These are phyloP conservation scores for Cadophora sp. DNA, from an alignment of 2,329 filamentous ascomycete genomes.

Conservation along the genomic window DNA sequence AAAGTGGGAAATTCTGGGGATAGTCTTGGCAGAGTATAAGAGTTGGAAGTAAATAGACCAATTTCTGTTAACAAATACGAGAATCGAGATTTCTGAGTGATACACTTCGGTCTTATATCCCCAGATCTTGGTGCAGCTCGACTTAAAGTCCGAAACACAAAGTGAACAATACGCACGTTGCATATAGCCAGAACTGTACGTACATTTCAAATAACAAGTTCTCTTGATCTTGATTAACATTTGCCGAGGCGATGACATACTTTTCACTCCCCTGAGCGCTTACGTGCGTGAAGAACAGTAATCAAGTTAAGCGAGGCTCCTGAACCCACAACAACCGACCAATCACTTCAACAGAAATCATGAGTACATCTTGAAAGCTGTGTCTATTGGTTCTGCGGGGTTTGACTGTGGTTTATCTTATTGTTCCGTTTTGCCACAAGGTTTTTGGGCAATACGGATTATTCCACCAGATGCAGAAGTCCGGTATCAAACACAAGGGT, in stretches of 20 bases:
- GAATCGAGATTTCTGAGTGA: no score
- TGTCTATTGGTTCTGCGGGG: no score
- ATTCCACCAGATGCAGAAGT: conserved; percentile 2
- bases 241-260: background rate
- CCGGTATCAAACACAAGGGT: background rate
- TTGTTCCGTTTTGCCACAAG: no score
- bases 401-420: no score
- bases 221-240: background rate
- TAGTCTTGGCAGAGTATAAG: no score
- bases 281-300: background rate
- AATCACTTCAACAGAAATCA: background rate
- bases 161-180: conserved; percentile 1
- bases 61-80: no score
- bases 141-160: background rate
- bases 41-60: no score
- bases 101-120: background rate
- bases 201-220: background rate
- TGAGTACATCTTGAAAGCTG: background rate
- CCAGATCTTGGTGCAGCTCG: background rate
- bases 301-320: background rate
- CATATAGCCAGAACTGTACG: background rate
- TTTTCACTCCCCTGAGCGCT: background rate
- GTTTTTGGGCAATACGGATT: background rate
- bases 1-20: no score
- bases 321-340: background rate